Base-by-base conservation (phyloP, 1,284 basidiomycete species). In the Porodaedalea pini region DNA sequence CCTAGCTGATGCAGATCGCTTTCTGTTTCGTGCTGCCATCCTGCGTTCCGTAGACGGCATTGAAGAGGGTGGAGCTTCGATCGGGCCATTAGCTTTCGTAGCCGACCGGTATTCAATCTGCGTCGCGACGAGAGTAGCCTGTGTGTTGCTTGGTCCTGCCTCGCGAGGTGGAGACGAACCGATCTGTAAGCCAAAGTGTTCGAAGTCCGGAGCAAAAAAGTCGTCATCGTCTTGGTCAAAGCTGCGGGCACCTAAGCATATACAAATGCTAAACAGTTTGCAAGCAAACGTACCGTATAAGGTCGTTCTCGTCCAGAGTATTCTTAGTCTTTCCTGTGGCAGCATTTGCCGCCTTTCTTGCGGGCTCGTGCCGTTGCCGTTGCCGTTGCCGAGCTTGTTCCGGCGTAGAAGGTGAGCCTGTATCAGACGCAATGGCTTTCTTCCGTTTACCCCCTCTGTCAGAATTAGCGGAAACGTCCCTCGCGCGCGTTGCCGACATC, bases 111-210 rank as follows among this genome's bases (percentile, higher is more conserved):
- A 13, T 15, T 19, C 3, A 29, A 34, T 13, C 51, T 41, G 23
- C 1, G n/a, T 37, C n/a, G 23, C 21, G 8, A 56, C 54, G 13
- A 56, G 34, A 8, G 54, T 56, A 11, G 44, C 54, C 34, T 56
- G 54, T 1, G 44, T 56, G 39, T 40, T 49, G 25, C 32, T 49
- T 6, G 50, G 50, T 21, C 29, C 29, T n/a, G 13, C 27, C 5
- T 7, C 21, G 3, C 11, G 44, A 4, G 47, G 31, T 27, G 6
- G 15, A 25, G 21, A 10, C 11, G n/a, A 15, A 15, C 8, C 15
- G 19, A 10, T 2, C 13, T 17, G 4, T 13, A 31, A 29, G 13
- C 29, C 45, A 15, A 34, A 34, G 32, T 31, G 15, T 27, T 19
- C 47, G 17, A 32, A n/a, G 3, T 32, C n/a, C 4, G 27, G 29